Conservation (phyloP, 2,329 filamentous ascomycete species). For the Ploettnerulaceae sp. region DNA sequence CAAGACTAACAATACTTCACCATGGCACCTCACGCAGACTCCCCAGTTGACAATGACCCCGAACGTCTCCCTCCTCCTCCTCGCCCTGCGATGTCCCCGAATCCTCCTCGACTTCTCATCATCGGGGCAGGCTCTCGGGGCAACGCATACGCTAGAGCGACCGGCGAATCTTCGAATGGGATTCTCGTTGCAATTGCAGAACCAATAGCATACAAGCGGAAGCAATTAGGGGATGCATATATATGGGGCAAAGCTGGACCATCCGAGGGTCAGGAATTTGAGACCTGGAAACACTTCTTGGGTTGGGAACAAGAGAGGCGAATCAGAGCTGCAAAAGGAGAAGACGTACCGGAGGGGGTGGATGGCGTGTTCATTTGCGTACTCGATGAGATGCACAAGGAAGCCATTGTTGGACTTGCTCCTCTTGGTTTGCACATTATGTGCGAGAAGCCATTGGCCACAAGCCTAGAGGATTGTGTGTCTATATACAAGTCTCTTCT, state of each 20-base stretch:
- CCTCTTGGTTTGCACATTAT: conserved; percentile 74
- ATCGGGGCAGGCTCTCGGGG: conserved; percentile 82
- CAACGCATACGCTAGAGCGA: conserved; percentile 65
- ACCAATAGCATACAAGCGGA: conserved; percentile 71
- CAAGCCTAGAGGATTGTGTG: conserved; percentile 72
- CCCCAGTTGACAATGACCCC: conserved; percentile 14
- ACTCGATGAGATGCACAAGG: conserved; percentile 81
- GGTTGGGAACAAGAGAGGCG: conserved; percentile 63
- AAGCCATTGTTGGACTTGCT: conserved; percentile 71
- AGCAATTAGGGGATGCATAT: conserved; percentile 62
- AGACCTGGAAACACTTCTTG: conserved; percentile 71
- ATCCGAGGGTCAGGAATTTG: conserved; percentile 62
- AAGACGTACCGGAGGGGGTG: conserved; percentile 39
- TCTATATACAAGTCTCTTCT: conserved; percentile 60
- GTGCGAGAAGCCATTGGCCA: conserved; percentile 92
- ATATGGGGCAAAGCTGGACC: conserved; percentile 60
- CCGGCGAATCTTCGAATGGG: conserved; percentile 59
- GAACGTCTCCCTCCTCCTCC: conserved; percentile 27
- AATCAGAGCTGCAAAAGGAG: conserved; percentile 44
- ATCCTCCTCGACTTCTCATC: conserved; percentile 64
- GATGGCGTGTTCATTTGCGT: conserved; percentile 67
- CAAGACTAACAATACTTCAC: neutral
- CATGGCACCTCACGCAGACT: conserved; percentile 31
- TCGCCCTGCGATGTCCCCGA: conserved; percentile 35
- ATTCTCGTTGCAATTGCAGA: conserved; percentile 76